Conservation (phyloP, 352 stramenopile species). For the Aphanomyces euteiches region DNA sequence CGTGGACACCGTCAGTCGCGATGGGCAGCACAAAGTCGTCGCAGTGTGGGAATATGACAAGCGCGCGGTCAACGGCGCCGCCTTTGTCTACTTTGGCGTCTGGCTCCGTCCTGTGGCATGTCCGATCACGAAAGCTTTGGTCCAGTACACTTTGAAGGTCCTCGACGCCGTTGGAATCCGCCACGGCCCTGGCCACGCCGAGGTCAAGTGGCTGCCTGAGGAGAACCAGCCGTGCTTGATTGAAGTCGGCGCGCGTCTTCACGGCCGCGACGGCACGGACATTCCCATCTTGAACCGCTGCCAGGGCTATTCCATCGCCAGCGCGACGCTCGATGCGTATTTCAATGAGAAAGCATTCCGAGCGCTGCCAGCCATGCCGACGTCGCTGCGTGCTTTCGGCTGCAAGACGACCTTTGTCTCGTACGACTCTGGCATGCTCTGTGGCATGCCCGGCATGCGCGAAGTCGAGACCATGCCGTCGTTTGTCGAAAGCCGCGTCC, state of each 20-base stretch:
- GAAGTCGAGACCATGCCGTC: slow-evolving; percentile 53
- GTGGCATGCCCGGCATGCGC: slow-evolving; percentile 49
- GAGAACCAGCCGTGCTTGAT: slow-evolving; percentile 54
- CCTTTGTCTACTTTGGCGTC: slow-evolving; percentile 77
- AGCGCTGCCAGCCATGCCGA: slow-evolving; percentile 30
- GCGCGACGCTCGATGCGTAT: slow-evolving; percentile 51
- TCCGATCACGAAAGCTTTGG: neutral
- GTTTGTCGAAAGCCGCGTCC: slow-evolving; percentile 49
- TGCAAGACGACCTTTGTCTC: slow-evolving; percentile 59
- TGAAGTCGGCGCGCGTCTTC: slow-evolving; percentile 72
- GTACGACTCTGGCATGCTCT: slow-evolving; percentile 50
- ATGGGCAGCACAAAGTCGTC: slow-evolving; percentile 75
- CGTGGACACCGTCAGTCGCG: slow-evolving; percentile 68
- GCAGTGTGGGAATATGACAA: slow-evolving; percentile 89
- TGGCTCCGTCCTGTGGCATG: neutral
- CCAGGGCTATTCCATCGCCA: slow-evolving; percentile 58
- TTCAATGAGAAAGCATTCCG: slow-evolving; percentile 12
- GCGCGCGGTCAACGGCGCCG: slow-evolving; percentile 51
- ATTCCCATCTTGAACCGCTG: slow-evolving; percentile 42
- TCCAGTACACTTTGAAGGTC: slow-evolving; percentile 21
- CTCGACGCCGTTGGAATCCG: slow-evolving; percentile 14
- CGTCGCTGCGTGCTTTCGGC: slow-evolving; percentile 41
- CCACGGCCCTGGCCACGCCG: slow-evolving; percentile 21
- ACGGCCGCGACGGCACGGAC: slow-evolving; percentile 75
- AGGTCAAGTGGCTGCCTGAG: slow-evolving; percentile 28